A percentile compares a stretch with the other conserved stretches of the same genome.
These are phyloP conservation scores for Cucumis melo DNA, from an alignment of 306 rosid species.

Conservation along the genomic window DNA sequence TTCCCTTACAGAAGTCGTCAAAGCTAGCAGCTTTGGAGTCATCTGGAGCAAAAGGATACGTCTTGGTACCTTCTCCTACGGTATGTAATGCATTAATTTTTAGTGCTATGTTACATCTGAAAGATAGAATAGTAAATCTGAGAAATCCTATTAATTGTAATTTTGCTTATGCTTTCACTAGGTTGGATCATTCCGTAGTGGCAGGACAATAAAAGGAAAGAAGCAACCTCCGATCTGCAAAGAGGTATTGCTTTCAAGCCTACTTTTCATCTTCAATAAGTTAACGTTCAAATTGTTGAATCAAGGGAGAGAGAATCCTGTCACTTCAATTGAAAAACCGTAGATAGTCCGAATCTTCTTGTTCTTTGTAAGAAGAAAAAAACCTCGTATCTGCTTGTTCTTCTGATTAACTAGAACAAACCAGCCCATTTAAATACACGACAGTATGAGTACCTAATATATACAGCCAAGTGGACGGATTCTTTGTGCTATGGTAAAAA, in stretches of 20 bases:
- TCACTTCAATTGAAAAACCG: not conserved
- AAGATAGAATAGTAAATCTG: not conserved
- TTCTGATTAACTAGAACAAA: not conserved
- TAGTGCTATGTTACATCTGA: not conserved
- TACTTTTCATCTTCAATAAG: not conserved
- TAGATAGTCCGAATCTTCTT: not conserved
- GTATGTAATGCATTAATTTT: constrained; percentile 24
- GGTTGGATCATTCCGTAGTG: constrained; percentile 83
- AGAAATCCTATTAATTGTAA: not conserved
- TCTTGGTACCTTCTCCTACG: constrained; percentile 55
- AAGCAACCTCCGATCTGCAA: constrained; percentile 68
- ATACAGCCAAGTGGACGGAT: not conserved
- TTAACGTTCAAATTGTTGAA: not conserved
- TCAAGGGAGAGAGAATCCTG: not conserved
- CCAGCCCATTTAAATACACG: not conserved
- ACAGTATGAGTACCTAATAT: not conserved
- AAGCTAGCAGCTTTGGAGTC: constrained; percentile 82
- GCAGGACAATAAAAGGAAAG: constrained; percentile 80
- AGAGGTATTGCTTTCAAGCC: constrained; percentile 45
- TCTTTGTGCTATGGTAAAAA: not conserved
- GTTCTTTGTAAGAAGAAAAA: not conserved
- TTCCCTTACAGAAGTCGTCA: constrained; percentile 29
- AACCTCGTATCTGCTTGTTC: not conserved
- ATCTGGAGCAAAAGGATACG: constrained; percentile 47
- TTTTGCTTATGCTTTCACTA: constrained; percentile 7